phyloP scores from a whole-genome alignment of 2,329 filamentous ascomycete genomes.

The Dactylonectria macrodidyma region DNA sequence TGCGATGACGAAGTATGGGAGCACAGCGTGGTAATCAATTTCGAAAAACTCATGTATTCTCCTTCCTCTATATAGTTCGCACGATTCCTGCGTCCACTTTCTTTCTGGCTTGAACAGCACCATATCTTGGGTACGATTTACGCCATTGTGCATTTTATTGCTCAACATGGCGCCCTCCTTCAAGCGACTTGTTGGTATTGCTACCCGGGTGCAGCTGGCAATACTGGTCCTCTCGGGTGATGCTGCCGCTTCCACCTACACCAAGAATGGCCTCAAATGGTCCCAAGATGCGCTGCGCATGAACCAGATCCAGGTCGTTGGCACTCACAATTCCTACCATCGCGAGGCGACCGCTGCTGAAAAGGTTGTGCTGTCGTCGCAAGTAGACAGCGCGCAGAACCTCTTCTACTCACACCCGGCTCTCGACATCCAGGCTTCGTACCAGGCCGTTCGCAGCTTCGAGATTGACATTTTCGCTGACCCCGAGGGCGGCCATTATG shows the following conservation, averaged over 20 bases:
- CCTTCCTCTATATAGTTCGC: no score
- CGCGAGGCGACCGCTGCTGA: conserved; percentile 60
- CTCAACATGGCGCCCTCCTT: conserved; percentile 2
- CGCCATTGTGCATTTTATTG: not conserved
- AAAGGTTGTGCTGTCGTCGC: conserved; percentile 56
- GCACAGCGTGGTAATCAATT: no score
- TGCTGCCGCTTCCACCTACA: conserved; percentile 31
- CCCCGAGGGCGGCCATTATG: conserved; percentile 63
- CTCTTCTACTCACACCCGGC: conserved; percentile 64
- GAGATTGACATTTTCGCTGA: conserved; percentile 66
- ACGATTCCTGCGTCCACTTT: no score
- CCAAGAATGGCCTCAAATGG: conserved; percentile 52
- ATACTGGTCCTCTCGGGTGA: not conserved
- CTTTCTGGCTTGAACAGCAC: no score
- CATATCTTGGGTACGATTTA: no score
- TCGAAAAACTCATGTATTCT: no score
- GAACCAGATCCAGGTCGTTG: conserved; percentile 67
- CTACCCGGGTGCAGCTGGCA: not conserved
- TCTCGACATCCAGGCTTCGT: conserved; percentile 59
- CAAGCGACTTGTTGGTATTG: not conserved
- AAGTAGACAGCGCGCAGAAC: conserved; percentile 55
- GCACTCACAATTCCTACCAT: conserved; percentile 68
- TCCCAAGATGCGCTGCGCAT: conserved; percentile 56
- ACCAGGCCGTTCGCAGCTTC: conserved; percentile 62
- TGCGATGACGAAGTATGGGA: no score